phyloP scores from a whole-genome alignment of 75 land plant species.

The Cryptomeria japonica region DNA sequence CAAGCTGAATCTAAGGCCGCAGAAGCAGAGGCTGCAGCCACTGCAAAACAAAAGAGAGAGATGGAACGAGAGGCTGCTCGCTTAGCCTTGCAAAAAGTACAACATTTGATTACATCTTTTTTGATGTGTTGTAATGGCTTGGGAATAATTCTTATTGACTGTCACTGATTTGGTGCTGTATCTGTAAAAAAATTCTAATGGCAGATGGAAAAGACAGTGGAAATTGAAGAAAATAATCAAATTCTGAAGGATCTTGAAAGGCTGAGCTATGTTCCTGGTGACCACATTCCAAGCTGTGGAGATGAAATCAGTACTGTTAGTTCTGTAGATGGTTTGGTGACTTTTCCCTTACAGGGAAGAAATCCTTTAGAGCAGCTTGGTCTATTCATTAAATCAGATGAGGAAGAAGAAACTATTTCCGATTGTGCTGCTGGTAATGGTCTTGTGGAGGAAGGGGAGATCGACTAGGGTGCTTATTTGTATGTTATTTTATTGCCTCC shows the following conservation, averaged over 20 bases:
- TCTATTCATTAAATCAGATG: slow-evolving; percentile 46
- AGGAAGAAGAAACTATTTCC: slow-evolving; percentile 26
- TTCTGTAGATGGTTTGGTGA: slow-evolving; percentile 23
- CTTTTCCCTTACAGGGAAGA: slow-evolving; percentile 38
- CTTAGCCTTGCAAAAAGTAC: slow-evolving; percentile 63
- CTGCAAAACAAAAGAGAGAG: slow-evolving; percentile 53
- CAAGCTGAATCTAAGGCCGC: slow-evolving; percentile 78
- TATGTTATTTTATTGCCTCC: slow-evolving; percentile 2
- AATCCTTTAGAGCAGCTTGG: slow-evolving; percentile 53
- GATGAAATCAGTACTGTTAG: slow-evolving; percentile 30
- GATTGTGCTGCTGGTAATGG: slow-evolving; percentile 24
- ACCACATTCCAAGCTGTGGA: slow-evolving; percentile 29
- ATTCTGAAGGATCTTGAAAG: slow-evolving; percentile 60
- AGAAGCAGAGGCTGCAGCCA: slow-evolving; percentile 46
- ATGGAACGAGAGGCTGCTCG: slow-evolving; percentile 84
- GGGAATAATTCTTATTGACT: too few relatives aligned
- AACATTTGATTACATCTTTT: background rate
- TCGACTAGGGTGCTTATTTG: slow-evolving; percentile 5
- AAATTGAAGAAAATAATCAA: slow-evolving; percentile 52
- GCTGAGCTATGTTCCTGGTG: slow-evolving; percentile 33
- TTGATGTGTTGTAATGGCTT: background rate
- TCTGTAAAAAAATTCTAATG: background rate
- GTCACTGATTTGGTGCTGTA: too few relatives aligned
- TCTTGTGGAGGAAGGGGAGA: slow-evolving; percentile 30
- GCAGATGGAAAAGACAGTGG: slow-evolving; percentile 86